Base-by-base conservation (phyloP, 352 stramenopile species). In the Globisporangium recalcitrans region DNA sequence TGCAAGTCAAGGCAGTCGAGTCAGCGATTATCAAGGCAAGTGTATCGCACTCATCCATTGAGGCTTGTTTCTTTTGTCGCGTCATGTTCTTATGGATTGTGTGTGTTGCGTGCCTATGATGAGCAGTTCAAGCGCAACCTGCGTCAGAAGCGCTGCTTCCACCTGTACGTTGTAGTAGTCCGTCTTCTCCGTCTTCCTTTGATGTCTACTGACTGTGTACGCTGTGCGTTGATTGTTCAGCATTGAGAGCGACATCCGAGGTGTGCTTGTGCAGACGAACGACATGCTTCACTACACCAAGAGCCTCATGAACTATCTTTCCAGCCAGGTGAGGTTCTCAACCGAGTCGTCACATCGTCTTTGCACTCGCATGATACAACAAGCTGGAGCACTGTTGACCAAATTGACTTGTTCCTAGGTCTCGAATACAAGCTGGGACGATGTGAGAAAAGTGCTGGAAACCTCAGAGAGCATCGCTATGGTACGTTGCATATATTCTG, bases 271-370 rank as follows among this genome's bases (percentile, higher is more conserved):
- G n/a, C 70, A 75, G 46, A 51, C 88, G 9, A 73, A 77, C 31
- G 73, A 84, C 51, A 93, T 93, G 84, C 74, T 91, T 11, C 82
- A 93, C 57, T 93, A 86, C 63, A 87, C 82, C 0, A 82, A 86
- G 54, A 77, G 72, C 31, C 64, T 93, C 21, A 62, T 91, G 21
- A 76, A 70, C 29, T 93, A 90, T 63, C 73, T 93, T 24, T 76
- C 75, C 9, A 85, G 75, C 56, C 81, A 90, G 73, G 81, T 88
- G 69, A 14, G 59, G 14, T 3, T 21, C 54, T n/a, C 29, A 29
- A 27, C 4, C 10, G 21, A 9, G 3, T 27, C 21, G 9, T 27
- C 16, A 10, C 7, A 11, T 3, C 13, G 7, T 42, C 19, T 13
- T n/a, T 13, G 11, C 26, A 47, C 24, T n/a, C 14, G 19, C 22